Conservation (phyloP, 805 yeast genomes). For the Tetrapisispora taiwanensis region DNA sequence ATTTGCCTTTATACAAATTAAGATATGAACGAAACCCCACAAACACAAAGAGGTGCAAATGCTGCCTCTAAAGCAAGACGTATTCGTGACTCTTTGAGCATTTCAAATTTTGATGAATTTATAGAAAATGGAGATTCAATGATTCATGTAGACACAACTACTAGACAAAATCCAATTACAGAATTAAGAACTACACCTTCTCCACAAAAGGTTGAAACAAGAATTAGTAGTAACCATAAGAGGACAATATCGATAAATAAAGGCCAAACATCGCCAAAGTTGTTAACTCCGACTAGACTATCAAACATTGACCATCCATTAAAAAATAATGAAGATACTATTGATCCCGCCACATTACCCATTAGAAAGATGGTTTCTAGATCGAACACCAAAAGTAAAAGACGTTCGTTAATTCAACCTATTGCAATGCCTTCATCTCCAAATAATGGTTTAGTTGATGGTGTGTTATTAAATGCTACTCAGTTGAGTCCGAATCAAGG, state of each 20-base stretch:
- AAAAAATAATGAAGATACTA: background rate
- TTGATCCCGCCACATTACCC: background rate
- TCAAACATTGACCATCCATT: conserved; percentile 1
- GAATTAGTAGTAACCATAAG: background rate
- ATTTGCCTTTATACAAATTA: too few species aligned
- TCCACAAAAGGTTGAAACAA: background rate
- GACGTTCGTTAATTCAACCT: conserved; percentile 24
- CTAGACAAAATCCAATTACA: conserved; percentile 11
- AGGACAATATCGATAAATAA: background rate
- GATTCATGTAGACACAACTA: conserved; percentile 30
- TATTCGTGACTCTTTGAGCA: background rate
- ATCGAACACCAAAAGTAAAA: conserved; percentile 11
- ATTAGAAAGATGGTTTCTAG: conserved; percentile 4
- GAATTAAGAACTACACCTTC: conserved; percentile 1
- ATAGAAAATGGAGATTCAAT: conserved; percentile 29
- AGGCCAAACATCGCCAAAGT: conserved; percentile 1
- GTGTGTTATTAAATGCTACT: background rate
- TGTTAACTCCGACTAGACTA: background rate
- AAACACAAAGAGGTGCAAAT: background rate
- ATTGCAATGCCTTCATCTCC: conserved; percentile 14
- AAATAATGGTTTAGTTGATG: background rate
- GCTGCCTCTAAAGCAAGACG: background rate
- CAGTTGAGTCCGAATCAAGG: background rate
- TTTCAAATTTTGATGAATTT: conserved; percentile 29
- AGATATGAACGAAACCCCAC: too few species aligned